Conservation (phyloP, 2,329 filamentous ascomycete genomes). For the Hymenoscyphus infarciens region DNA sequence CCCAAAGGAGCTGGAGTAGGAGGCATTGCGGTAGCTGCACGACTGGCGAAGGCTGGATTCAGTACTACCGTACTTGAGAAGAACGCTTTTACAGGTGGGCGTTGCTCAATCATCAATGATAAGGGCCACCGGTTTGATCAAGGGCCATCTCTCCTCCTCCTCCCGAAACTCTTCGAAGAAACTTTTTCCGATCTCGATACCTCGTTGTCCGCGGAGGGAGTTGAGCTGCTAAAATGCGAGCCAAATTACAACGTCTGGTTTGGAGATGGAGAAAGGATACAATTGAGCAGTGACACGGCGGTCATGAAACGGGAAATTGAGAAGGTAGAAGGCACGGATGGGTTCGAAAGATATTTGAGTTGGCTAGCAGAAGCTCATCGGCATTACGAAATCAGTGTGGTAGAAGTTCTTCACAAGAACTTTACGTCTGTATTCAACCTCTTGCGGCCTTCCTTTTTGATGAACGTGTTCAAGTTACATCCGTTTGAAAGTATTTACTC, state of each 20-base stretch:
- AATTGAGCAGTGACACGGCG: conserved; percentile 64
- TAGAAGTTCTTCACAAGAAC: conserved; percentile 63
- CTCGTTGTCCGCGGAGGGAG: conserved; percentile 60
- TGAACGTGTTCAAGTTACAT: conserved; percentile 58
- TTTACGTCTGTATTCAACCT: conserved; percentile 60
- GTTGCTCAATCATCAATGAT: conserved; percentile 62
- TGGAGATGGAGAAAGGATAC: conserved; percentile 60
- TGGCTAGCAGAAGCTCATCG: conserved; percentile 65
- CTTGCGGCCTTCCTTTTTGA: conserved; percentile 54
- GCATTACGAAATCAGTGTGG: conserved; percentile 66
- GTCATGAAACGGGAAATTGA: conserved; percentile 70
- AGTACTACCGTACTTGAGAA: conserved; percentile 76
- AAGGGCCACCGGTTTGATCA: conserved; percentile 69
- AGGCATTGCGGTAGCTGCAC: conserved; percentile 67
- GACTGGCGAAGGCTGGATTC: conserved; percentile 67
- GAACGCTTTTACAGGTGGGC: conserved; percentile 67
- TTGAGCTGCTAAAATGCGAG: conserved; percentile 66
- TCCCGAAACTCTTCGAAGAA: conserved; percentile 67
- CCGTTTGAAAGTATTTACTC: conserved; percentile 69
- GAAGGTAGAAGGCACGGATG: conserved; percentile 67
- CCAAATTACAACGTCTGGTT: conserved; percentile 77
- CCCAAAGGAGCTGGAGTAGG: conserved; percentile 61
- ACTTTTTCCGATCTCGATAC: conserved; percentile 67
- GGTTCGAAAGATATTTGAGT: conserved; percentile 64
- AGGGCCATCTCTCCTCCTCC: conserved; percentile 68